Percentiles rank a stretch among this genome's conserved stretches.
Evolutionary conservation across 495 filamentous ascomycete genomes (phyloP).

Genomic region (Podospora didyma): DNA sequence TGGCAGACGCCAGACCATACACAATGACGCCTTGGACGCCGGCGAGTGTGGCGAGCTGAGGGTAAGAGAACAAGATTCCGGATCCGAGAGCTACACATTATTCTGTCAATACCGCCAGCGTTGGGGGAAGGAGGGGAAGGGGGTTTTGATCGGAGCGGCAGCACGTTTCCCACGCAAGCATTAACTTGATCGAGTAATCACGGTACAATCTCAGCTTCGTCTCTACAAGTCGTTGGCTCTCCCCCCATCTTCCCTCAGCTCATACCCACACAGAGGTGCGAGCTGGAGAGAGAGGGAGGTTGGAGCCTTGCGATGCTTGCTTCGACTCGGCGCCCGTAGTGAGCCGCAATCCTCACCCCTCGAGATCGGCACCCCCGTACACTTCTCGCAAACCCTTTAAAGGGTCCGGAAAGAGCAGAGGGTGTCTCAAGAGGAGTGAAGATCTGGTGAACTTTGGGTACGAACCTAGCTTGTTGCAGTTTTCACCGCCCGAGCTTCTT

Average conservation of each 20-base stretch:
- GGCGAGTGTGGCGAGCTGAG: conserved; percentile 72
- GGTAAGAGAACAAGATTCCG: conserved; percentile 73
- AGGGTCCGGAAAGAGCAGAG: neutral
- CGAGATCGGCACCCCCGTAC: neutral
- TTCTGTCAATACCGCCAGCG: conserved; percentile 16
- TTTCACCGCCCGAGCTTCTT: neutral
- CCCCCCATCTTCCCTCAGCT: conserved; percentile 20
- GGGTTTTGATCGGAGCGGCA: conserved; percentile 60
- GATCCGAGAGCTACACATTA: conserved; percentile 64
- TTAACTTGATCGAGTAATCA: conserved; percentile 93
- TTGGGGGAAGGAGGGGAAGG: conserved; percentile 17
- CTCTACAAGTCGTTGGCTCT: conserved; percentile 32
- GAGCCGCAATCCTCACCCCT: conserved; percentile 56
- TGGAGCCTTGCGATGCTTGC: conserved; percentile 41
- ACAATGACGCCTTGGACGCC: conserved; percentile 70
- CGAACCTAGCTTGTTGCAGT: conserved; percentile 19
- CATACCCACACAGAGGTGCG: neutral
- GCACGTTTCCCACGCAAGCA: conserved; percentile 91
- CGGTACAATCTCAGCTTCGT: conserved; percentile 87
- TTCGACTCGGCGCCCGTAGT: conserved; percentile 77
- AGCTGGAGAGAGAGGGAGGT: conserved; percentile 28
- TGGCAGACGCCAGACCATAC: conserved; percentile 63
- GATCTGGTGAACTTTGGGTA: conserved; percentile 26
- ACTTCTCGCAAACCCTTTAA: neutral
- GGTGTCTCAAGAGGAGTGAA: conserved; percentile 8